These are phyloP conservation scores for Ceriops zippeliana DNA, from an alignment of 345 rosid species.

Conservation along the genomic window DNA sequence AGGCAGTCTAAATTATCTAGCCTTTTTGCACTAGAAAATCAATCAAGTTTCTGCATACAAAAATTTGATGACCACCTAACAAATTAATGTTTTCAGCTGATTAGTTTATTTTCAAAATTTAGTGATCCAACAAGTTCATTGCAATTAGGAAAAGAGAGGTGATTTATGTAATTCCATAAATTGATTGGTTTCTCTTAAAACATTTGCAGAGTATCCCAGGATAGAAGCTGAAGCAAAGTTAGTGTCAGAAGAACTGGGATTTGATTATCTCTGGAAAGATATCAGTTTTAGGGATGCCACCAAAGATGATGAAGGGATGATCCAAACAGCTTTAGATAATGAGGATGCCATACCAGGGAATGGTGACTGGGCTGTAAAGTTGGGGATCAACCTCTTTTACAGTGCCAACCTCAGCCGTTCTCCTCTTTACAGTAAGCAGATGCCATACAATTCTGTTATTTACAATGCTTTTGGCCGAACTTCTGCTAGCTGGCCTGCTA, in stretches of 20 bases:
- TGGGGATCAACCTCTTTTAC: slow-evolving; percentile 82
- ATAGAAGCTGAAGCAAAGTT: slow-evolving; percentile 75
- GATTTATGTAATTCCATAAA: not conserved
- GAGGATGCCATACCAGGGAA: slow-evolving; percentile 78
- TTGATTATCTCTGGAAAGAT: slow-evolving; percentile 54
- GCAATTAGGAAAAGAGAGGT: not conserved
- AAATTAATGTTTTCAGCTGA: too few relatives aligned
- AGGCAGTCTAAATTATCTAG: too few relatives aligned
- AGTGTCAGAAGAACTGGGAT: slow-evolving; percentile 71
- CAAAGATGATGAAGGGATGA: slow-evolving; percentile 63
- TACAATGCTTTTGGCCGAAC: slow-evolving; percentile 77
- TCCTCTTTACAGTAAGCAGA: slow-evolving; percentile 86
- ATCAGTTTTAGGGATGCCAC: slow-evolving; percentile 55
- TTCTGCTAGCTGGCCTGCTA: slow-evolving; percentile 45
- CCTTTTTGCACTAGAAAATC: too few relatives aligned
- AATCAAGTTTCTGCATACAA: too few relatives aligned
- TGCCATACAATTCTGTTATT: slow-evolving; percentile 87
- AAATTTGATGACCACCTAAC: too few relatives aligned
- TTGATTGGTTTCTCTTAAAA: slow-evolving; percentile 14
- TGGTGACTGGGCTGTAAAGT: slow-evolving; percentile 92
- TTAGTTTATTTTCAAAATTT: too few relatives aligned
- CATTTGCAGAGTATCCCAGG: slow-evolving; percentile 77
- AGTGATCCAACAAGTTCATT: too few relatives aligned
- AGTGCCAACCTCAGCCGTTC: slow-evolving; percentile 82
- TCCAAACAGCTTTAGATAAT: slow-evolving; percentile 62